phyloP scores from a whole-genome alignment of 2,329 filamentous ascomycete genomes.

The Venturia pyrina region DNA sequence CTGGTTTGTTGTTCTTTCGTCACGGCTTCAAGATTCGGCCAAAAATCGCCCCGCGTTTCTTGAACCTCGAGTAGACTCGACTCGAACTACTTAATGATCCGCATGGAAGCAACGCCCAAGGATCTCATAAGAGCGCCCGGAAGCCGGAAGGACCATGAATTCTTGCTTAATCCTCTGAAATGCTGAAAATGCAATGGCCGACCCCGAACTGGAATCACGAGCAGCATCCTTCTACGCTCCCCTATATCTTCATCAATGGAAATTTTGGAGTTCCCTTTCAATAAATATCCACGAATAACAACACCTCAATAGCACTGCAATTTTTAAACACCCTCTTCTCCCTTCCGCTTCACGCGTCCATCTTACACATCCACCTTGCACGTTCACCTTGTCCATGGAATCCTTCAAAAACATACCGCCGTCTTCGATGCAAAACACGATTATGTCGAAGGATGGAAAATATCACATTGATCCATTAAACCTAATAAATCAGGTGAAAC shows the following conservation, averaged over 20 bases:
- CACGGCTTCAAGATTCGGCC: background rate
- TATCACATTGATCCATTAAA: conserved; percentile 16
- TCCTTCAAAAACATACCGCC: background rate
- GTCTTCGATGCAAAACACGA: background rate
- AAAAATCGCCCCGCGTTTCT: conserved; percentile 4
- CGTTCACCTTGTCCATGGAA: background rate
- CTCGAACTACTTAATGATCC: too few species aligned
- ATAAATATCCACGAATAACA: background rate
- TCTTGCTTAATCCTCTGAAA: too few species aligned
- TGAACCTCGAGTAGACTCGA: too few species aligned
- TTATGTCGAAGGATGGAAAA: conserved; percentile 11
- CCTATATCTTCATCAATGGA: too few species aligned
- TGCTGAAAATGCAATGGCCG: too few species aligned
- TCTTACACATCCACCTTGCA: background rate
- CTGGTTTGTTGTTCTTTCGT: conserved; percentile 1
- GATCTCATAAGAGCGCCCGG: too few species aligned
- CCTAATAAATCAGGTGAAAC: conserved; percentile 13
- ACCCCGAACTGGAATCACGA: too few species aligned
- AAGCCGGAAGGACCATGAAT: background rate
- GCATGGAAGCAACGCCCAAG: background rate
- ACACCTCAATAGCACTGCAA: background rate
- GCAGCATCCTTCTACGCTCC: too few species aligned
- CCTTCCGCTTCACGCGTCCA: background rate
- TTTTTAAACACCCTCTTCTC: background rate
- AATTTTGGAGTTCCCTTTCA: too few species aligned